Percentiles rank a stretch among this genome's conserved stretches.
phyloP scores from a whole-genome alignment of 257 asterid species.

The Osmanthus fragrans region DNA sequence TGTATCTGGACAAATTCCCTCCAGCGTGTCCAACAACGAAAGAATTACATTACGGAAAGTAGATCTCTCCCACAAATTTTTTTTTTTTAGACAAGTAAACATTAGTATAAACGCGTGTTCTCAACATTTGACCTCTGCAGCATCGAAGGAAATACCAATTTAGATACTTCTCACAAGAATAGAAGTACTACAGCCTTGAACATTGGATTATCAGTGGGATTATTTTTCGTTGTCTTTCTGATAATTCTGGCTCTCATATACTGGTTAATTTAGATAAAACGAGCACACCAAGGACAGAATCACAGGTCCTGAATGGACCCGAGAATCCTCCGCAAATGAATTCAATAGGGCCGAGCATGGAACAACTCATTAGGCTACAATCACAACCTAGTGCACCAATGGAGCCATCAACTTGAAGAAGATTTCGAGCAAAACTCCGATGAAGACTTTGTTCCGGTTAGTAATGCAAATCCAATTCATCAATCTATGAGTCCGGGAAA shows the following conservation, averaged over 20 bases:
- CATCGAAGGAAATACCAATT: constrained; percentile 18
- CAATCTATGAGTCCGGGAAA: constrained; percentile 3
- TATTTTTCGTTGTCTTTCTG: neutral
- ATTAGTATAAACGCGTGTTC: neutral
- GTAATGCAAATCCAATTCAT: neutral
- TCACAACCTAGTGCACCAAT: constrained; percentile 2
- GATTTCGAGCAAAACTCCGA: neutral
- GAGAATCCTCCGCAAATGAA: neutral
- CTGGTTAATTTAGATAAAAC: neutral
- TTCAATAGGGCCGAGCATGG: neutral
- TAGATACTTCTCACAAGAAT: constrained; percentile 1
- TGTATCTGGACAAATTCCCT: constrained; percentile 11
- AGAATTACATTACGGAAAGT: constrained; percentile 16
- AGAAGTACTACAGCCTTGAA: constrained; percentile 13
- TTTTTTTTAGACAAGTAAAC: neutral
- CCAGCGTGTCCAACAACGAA: constrained; percentile 18
- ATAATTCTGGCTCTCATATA: neutral
- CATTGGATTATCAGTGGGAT: constrained; percentile 23
- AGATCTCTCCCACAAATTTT: neutral
- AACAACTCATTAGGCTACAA: neutral
- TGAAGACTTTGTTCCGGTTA: constrained; percentile 10
- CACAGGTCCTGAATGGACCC: neutral
- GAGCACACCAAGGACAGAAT: neutral
- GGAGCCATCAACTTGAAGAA: neutral
- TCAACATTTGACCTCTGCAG: neutral